Base-by-base conservation (phyloP, 495 filamentous ascomycete species). In the Sordaria brevicollis region DNA sequence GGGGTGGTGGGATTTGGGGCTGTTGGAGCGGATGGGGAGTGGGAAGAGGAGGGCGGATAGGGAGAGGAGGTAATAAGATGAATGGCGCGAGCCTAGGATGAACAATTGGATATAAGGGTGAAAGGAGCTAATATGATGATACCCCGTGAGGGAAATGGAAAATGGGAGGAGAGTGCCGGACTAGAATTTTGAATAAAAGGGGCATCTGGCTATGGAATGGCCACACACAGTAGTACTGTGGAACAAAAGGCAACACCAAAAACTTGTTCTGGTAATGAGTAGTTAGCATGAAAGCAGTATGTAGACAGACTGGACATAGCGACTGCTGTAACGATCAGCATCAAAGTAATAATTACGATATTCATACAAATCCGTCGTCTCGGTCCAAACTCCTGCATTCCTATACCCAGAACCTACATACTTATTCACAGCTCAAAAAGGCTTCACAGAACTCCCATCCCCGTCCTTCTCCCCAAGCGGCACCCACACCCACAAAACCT, bases 1-100 rank as follows among this genome's bases (percentile, higher is more conserved):
- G 10, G 82, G 82, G 19, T 84, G 82, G 82, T 84, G 82, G 82
- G 82, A 84, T 70, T 67, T 84, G 72, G 80, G 80, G n/a, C 66
- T 84, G 65, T 38, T 84, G 38, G 77, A 77, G 72, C 76, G 77
- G 68, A 77, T 79, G 76, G 69, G 69, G 11, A 79, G 76, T 8
- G 69, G 77, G 11, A 74, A 72, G 71, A 70, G 72, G 68, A 77
- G 69, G 49, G 71, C 68, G 10, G 21, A 35, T 10, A 15, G 4
- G 66, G 15, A 34, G 7, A 29, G 57, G 67, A 74, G 43, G 34
- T 34, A 31, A 35, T 67, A 10, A 43, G 25, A 66, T 15, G 35
- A 43, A 41, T 1, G 19, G 25, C 33, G 19, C 29, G 21, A 62
- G 65, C 65, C 25, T 69, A 29, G 65, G 36, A 67, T 67, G 62